These are phyloP conservation scores for Cystobasidium pallidum DNA, from an alignment of 1,284 basidiomycete genomes.

Conservation along the genomic window DNA sequence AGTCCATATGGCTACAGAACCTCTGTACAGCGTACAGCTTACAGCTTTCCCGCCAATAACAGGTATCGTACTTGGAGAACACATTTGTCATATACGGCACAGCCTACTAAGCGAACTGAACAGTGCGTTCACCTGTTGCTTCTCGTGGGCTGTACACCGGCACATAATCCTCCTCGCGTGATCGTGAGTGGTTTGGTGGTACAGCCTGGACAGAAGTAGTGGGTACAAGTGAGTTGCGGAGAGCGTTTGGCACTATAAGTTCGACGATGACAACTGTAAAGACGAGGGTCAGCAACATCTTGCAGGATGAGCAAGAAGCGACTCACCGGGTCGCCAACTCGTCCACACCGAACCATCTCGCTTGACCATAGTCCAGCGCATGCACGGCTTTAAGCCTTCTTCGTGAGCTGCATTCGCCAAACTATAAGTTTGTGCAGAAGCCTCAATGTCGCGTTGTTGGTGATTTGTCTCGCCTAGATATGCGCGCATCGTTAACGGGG, in stretches of 20 bases:
- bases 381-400: constrained; percentile 27
- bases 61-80: too few species aligned
- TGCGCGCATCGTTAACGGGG: not conserved
- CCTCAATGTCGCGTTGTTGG: not conserved
- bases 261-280: constrained; percentile 35
- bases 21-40: too few species aligned
- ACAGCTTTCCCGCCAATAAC: too few species aligned
- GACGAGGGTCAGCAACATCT: not conserved
- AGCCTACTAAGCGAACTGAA: constrained; percentile 35
- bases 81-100: too few species aligned
- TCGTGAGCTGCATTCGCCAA: not conserved
- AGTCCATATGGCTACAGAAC: too few species aligned
- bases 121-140: constrained; percentile 25
- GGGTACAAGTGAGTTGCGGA: not conserved
- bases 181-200: not conserved
- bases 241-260: constrained; percentile 28
- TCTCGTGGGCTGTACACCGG: constrained; percentile 29
- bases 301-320: not conserved
- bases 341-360: constrained; percentile 35
- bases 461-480: not conserved
- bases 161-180: constrained; percentile 31
- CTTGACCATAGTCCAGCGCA: constrained; percentile 29
- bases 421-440: not conserved
- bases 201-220: not conserved
- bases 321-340: constrained; percentile 41